phyloP scores from a whole-genome alignment of 108 stramenopile species.

The Cyclostephanos invisitatus region DNA sequence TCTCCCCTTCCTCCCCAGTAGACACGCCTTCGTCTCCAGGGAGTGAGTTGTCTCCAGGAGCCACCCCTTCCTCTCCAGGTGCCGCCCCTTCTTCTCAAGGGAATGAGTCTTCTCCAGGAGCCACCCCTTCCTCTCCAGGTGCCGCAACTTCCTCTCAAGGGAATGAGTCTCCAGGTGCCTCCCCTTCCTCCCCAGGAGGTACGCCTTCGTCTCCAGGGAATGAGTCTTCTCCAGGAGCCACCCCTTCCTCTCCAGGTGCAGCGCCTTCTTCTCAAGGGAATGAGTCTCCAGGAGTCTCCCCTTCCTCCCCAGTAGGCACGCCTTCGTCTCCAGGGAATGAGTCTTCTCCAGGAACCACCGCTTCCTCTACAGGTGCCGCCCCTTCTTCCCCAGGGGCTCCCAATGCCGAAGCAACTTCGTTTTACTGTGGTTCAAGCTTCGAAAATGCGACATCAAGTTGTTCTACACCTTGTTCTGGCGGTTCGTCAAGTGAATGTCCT shows the following conservation, averaged over 20 bases:
- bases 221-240: not conserved
- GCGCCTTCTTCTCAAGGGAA: not conserved
- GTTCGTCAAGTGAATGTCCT: slow-evolving; percentile 67
- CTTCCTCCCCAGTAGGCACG: too few species aligned
- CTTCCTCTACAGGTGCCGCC: not conserved
- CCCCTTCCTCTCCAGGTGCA: not conserved
- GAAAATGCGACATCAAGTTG: slow-evolving; percentile 76
- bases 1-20: not conserved
- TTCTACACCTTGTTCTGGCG: slow-evolving; percentile 61
- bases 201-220: too few species aligned
- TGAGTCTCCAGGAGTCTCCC: too few species aligned
- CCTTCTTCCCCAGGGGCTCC: not conserved
- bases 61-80: not conserved
- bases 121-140: too few species aligned
- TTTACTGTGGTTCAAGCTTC: slow-evolving; percentile 76
- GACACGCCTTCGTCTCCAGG: not conserved
- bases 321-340: too few species aligned
- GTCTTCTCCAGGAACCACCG: not conserved
- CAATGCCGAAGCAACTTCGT: slow-evolving; percentile 20
- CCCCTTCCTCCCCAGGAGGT: too few species aligned
- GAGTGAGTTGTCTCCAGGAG: not conserved
- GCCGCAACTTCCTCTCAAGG: too few species aligned
- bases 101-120: too few species aligned
- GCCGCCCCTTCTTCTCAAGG: too few species aligned
- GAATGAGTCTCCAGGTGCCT: too few species aligned